A percentile compares a stretch with the other conserved stretches of the same genome.
Evolutionary conservation across 2,329 filamentous ascomycete genomes (phyloP).

Genomic region (Cucurbitaria berberidis): DNA sequence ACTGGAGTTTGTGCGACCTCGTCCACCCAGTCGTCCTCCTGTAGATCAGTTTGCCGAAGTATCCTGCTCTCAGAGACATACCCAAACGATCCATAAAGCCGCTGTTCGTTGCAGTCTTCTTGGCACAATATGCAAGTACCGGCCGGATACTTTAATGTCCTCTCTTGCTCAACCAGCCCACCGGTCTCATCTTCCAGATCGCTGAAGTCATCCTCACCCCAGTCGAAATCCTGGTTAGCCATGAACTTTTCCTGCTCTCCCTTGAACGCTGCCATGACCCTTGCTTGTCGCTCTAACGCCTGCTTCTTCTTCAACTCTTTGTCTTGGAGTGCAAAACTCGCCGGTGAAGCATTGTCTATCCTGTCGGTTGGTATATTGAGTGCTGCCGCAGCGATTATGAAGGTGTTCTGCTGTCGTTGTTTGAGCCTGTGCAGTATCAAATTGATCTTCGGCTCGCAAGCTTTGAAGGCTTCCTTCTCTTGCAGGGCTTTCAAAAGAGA

Average conservation of each 20-base stretch:
- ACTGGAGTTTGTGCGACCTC: conserved; percentile 80
- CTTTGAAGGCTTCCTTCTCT: conserved; percentile 75
- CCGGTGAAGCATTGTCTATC: conserved; percentile 83
- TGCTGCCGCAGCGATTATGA: conserved; percentile 69
- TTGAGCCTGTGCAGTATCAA: conserved; percentile 84
- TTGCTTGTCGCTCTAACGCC: conserved; percentile 85
- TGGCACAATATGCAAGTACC: conserved; percentile 97
- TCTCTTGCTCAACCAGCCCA: conserved; percentile 66
- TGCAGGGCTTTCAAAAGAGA: conserved; percentile 60
- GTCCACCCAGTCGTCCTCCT: conserved; percentile 81
- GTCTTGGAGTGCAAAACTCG: conserved; percentile 65
- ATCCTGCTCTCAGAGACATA: conserved; percentile 86
- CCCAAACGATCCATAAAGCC: conserved; percentile 91
- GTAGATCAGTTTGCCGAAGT: conserved; percentile 82
- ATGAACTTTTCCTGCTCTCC: conserved; percentile 96
- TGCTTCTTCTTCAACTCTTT: conserved; percentile 89
- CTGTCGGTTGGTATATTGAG: conserved; percentile 73
- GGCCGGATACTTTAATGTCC: conserved; percentile 86
- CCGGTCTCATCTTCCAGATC: conserved; percentile 72
- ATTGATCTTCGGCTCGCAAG: conserved; percentile 82
- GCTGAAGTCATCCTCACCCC: conserved; percentile 81
- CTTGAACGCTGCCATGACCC: conserved; percentile 97
- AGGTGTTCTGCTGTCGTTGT: conserved; percentile 77
- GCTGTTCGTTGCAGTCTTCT: conserved; percentile 89
- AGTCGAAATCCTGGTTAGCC: conserved; percentile 86